Base-by-base conservation (phyloP, 2,329 filamentous ascomycete genomes). In the Gaeumannomyces sp. region DNA sequence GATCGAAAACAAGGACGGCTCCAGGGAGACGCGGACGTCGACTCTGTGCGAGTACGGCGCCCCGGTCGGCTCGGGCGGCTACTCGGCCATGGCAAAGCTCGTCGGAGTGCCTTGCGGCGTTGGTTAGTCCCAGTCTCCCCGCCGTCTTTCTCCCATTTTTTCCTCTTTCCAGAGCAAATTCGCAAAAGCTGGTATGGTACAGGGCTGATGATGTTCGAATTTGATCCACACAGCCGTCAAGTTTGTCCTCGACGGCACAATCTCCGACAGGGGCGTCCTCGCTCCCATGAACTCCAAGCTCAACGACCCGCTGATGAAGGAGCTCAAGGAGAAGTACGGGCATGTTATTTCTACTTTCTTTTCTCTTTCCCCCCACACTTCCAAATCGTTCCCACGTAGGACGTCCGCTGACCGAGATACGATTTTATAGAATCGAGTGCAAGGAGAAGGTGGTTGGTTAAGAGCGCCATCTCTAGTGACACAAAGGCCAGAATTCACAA, bases 21-120 rank as follows among this genome's bases (percentile, higher is more conserved):
- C 79, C 74, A 85, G 84, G 76, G 87, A 96, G 81, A 92, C 88
- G 59, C 83, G 89, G 68, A 93, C 91, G 29, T 92, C 89, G 58
- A 97, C 93, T 1, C 85, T 97, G 22, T 83, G 82, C 73, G 92
- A 96, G 75, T 94, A 96, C 77, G 93, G 92, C 75, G 87, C 87
- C 72, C 89, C 90, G 65, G 70, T 85, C 68, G 87, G 87, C 14
- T 91, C 61, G 14, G 83, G 86, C 70, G 90, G 90, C 45, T 96
- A 94, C 80, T 89, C 85, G 4, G 87, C 90, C 70, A 96, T 97
- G 92, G 91, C 91, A 60, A 90, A 88, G 77, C 78, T 92, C 59
- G 69, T 96, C 64, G 91, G 91, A 73, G 82, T 93, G 5, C 90
- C 90, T 6, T 80, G 78, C 66, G 78, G 74, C 62, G 77, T 79